These are phyloP conservation scores for Boletus speciosus DNA, from an alignment of 768 basidiomycete species.

Conservation along the genomic window DNA sequence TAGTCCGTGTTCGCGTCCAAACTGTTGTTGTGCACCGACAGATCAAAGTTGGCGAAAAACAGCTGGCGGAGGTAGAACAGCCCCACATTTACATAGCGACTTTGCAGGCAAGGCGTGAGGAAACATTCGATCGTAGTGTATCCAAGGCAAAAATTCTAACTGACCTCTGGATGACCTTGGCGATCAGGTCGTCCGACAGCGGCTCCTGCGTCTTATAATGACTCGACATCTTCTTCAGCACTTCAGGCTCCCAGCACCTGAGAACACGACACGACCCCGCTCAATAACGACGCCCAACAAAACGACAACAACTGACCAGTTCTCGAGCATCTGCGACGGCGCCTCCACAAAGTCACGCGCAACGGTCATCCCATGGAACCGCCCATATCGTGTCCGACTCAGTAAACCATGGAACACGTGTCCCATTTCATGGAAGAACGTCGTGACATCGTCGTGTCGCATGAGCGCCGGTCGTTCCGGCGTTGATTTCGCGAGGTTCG, in stretches of 20 bases:
- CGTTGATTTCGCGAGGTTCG: constrained; percentile 84
- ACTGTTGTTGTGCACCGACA: constrained; percentile 31
- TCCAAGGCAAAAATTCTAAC: constrained; percentile 1
- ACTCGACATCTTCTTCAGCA: constrained; percentile 71
- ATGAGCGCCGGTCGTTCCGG: constrained; percentile 78
- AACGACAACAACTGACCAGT: constrained; percentile 50
- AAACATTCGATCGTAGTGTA: no score
- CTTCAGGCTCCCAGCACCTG: constrained; percentile 80
- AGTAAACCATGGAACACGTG: constrained; percentile 70
- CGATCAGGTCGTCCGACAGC: constrained; percentile 63
- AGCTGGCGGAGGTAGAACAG: constrained; percentile 68
- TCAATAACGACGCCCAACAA: not conserved
- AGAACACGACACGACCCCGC: not conserved
- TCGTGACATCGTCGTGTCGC: constrained; percentile 85
- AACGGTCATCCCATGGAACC: constrained; percentile 83
- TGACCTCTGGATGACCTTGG: constrained; percentile 76
- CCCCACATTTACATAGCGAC: constrained; percentile 79
- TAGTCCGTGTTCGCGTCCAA: constrained; percentile 59
- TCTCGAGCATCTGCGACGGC: constrained; percentile 90
- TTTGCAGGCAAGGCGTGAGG: constrained; percentile 14
- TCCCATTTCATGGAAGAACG: constrained; percentile 91
- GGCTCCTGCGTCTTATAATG: constrained; percentile 76
- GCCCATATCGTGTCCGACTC: constrained; percentile 62
- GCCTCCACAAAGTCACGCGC: constrained; percentile 86
- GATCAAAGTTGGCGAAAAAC: constrained; percentile 56